phyloP scores from a whole-genome alignment of 352 stramenopile genomes.

The Phytophthora quininea region DNA sequence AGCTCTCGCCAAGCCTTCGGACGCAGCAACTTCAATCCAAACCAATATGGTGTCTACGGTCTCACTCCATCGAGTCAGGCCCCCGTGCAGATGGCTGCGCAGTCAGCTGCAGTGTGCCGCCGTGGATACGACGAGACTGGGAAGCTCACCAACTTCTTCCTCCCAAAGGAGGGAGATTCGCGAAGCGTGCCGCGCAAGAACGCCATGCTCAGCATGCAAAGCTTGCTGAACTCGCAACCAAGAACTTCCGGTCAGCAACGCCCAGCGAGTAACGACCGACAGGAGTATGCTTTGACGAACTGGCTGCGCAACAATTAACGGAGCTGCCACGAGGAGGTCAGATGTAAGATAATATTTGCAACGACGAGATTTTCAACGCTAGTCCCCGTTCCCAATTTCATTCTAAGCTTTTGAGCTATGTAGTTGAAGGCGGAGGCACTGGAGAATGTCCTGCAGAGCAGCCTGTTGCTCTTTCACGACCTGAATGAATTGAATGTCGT shows the following conservation, averaged over 20 bases:
- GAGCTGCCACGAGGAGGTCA: not conserved
- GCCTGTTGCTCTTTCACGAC: slow-evolving; percentile 38
- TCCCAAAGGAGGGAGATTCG: slow-evolving; percentile 52
- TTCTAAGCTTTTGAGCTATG: not conserved
- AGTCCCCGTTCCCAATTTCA: not conserved
- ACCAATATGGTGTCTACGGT: slow-evolving; percentile 74
- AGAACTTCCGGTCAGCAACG: slow-evolving; percentile 35
- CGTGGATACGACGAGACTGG: slow-evolving; percentile 78
- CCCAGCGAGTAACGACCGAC: slow-evolving; percentile 37
- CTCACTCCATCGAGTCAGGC: slow-evolving; percentile 48
- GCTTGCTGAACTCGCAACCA: slow-evolving; percentile 47
- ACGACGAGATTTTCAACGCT: slow-evolving; percentile 1
- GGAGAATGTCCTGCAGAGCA: slow-evolving; percentile 14
- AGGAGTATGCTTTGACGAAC: slow-evolving; percentile 66
- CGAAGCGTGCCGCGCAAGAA: slow-evolving; percentile 39
- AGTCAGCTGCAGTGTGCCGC: slow-evolving; percentile 48
- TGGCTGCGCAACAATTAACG: slow-evolving; percentile 67
- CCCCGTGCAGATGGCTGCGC: slow-evolving; percentile 42
- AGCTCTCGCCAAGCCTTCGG: slow-evolving; percentile 45
- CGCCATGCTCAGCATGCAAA: slow-evolving; percentile 54
- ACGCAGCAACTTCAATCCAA: slow-evolving; percentile 68
- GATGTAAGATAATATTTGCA: slow-evolving; percentile 44
- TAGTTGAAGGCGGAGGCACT: slow-evolving; percentile 16
- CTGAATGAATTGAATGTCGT: slow-evolving; percentile 28
- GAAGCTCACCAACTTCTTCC: slow-evolving; percentile 79